phyloP scores from a whole-genome alignment of 768 basidiomycete species.

The Chalciporus piperatus region DNA sequence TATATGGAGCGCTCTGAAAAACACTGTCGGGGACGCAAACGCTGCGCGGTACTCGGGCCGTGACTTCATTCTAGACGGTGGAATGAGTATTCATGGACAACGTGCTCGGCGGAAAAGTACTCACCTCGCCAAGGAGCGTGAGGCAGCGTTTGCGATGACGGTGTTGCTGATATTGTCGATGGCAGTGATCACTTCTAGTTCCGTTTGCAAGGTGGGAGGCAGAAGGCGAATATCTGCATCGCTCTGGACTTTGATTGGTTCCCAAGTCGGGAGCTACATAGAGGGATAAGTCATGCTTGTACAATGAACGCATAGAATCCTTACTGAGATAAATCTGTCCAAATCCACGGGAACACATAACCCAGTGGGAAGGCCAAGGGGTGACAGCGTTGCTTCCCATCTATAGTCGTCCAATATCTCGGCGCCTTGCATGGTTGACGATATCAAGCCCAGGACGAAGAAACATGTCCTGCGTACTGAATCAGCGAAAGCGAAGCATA shows the following conservation, averaged over 20 bases:
- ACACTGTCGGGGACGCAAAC: conserved; percentile 76
- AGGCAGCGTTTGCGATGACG: conserved; percentile 93
- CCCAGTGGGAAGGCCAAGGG: conserved; percentile 84
- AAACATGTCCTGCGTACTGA: conserved; percentile 78
- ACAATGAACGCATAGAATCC: conserved; percentile 24
- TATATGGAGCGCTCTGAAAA: conserved; percentile 82
- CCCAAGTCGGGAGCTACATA: conserved; percentile 72
- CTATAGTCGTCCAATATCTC: conserved; percentile 90
- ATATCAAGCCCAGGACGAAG: conserved; percentile 90
- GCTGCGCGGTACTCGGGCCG: conserved; percentile 69
- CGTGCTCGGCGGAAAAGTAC: conserved; percentile 16
- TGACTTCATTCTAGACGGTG: conserved; percentile 62
- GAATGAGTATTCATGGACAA: background rate
- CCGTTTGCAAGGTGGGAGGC: conserved; percentile 64
- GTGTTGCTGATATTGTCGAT: conserved; percentile 95
- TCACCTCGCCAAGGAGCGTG: conserved; percentile 82
- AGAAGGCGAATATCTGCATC: conserved; percentile 48
- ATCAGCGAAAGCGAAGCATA: conserved; percentile 6
- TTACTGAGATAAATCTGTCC: conserved; percentile 73
- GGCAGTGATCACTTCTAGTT: conserved; percentile 82
- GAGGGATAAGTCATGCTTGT: conserved; percentile 4
- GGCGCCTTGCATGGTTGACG: conserved; percentile 87
- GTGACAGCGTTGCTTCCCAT: conserved; percentile 90
- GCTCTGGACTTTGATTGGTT: conserved; percentile 31
- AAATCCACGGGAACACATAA: conserved; percentile 88